These are phyloP conservation scores for Ophiostoma angusticollis DNA, from an alignment of 2,329 filamentous ascomycete species.

Conservation along the genomic window DNA sequence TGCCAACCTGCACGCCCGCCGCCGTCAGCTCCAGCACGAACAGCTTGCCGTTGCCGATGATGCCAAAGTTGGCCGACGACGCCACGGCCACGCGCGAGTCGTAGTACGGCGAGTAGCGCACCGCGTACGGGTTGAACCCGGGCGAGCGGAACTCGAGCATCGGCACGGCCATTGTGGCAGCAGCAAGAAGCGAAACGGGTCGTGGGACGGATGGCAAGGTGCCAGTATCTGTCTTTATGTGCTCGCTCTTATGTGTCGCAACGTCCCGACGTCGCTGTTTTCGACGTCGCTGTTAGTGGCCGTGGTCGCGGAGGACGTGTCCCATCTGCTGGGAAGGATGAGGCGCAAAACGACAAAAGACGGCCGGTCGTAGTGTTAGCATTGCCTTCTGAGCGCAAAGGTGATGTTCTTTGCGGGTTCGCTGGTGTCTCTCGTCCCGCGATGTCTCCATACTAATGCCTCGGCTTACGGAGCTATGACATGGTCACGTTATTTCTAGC, in stretches of 20 bases:
- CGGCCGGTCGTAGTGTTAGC: no score
- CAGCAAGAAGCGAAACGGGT: neutral
- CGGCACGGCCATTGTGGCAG: constrained; percentile 13
- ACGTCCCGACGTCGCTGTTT: no score
- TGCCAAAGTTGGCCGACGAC: constrained; percentile 85
- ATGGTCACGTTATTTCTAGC: no score
- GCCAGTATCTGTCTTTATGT: neutral
- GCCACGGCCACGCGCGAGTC: constrained; percentile 88
- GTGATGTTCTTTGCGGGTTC: no score
- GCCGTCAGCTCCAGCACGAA: constrained; percentile 75
- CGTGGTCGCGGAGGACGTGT: no score
- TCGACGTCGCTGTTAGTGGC: no score
- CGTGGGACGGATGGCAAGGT: neutral
- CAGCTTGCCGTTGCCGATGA: constrained; percentile 87
- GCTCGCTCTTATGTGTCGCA: neutral
- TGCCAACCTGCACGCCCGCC: constrained; percentile 71
- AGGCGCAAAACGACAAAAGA: no score
- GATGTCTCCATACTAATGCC: no score
- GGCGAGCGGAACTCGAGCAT: constrained; percentile 94
- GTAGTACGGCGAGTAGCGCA: constrained; percentile 98
- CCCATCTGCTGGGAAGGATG: no score
- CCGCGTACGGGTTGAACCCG: constrained; percentile 90
- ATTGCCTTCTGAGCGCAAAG: no score
- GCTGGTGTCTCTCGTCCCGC: no score
- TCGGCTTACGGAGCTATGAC: no score